Conservation (phyloP, 768 basidiomycete species). For the Mycena alexandri region DNA sequence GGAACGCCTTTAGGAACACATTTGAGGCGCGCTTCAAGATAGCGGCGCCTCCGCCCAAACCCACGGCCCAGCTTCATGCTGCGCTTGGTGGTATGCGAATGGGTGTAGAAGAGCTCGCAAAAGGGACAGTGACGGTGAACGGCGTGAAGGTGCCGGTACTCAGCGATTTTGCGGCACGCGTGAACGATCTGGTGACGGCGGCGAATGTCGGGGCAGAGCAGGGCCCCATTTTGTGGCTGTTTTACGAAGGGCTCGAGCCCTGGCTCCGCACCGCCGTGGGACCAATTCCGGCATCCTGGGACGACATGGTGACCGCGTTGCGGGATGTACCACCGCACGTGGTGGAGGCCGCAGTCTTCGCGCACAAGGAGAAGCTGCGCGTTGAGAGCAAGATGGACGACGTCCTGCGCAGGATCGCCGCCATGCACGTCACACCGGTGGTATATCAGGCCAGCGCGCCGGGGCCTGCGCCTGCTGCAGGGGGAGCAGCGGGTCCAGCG, state of each 20-base stretch:
- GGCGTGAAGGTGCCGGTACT: background rate
- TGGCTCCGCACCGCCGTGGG: background rate
- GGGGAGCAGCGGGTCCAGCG: background rate
- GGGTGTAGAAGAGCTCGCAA: background rate
- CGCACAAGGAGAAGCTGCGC: background rate
- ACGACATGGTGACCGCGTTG: background rate
- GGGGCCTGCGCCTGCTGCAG: background rate
- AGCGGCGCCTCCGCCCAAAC: background rate
- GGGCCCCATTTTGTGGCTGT: background rate
- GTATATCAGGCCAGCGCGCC: background rate
- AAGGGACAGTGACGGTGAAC: background rate
- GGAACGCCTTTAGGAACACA: background rate
- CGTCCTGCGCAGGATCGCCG: background rate
- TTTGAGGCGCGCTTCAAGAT: conserved; percentile 4
- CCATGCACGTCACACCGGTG: background rate
- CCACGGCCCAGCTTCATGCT: conserved; percentile 5
- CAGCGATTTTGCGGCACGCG: background rate
- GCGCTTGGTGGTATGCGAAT: conserved; percentile 16
- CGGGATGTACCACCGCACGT: background rate
- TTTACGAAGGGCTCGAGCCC: background rate
- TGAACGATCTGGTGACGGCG: background rate
- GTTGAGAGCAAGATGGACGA: background rate
- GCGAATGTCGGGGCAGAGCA: background rate
- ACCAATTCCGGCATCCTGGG: background rate
- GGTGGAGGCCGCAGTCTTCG: background rate